phyloP scores from a whole-genome alignment of 495 filamentous ascomycete genomes.

The Annulohypoxylon nitens region DNA sequence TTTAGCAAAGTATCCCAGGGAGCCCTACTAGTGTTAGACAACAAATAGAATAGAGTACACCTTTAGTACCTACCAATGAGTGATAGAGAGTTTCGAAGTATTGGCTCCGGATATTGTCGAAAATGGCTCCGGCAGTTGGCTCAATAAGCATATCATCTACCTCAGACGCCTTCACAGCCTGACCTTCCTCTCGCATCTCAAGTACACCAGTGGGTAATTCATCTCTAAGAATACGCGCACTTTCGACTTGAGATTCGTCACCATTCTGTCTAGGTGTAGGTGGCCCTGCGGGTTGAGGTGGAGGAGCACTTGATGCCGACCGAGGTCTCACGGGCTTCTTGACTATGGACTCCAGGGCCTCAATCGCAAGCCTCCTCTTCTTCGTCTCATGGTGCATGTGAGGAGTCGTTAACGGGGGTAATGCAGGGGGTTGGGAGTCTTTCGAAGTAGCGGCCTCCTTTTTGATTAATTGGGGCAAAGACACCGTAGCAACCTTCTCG shows the following conservation, averaged over 20 bases:
- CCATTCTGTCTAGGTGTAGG: constrained; percentile 23
- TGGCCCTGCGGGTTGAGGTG: constrained; percentile 31
- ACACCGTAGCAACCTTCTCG: constrained; percentile 56
- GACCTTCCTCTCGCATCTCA: constrained; percentile 20
- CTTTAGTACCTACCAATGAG: constrained; percentile 73
- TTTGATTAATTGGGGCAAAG: constrained; percentile 47
- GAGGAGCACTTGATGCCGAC: constrained; percentile 47
- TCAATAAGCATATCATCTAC: constrained; percentile 38
- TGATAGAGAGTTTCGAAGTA: constrained; percentile 92
- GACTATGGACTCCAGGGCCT: constrained; percentile 63
- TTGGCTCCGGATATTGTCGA: constrained; percentile 77
- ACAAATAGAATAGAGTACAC: background rate
- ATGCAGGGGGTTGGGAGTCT: constrained; percentile 15
- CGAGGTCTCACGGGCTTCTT: constrained; percentile 54
- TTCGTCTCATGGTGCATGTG: constrained; percentile 60
- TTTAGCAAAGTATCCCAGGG: constrained; percentile 97
- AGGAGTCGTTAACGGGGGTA: constrained; percentile 51
- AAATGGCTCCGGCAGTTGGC: constrained; percentile 72
- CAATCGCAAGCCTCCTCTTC: constrained; percentile 65
- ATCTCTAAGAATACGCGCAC: constrained; percentile 22
- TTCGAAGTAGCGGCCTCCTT: constrained; percentile 18
- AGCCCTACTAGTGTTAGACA: constrained; percentile 66
- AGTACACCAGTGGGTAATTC: constrained; percentile 5
- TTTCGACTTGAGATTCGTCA: constrained; percentile 17
- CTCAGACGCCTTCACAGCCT: constrained; percentile 4